Evolutionary conservation across 2,329 filamentous ascomycete genomes (phyloP).

Genomic region (Cladorrhinum sp.): DNA sequence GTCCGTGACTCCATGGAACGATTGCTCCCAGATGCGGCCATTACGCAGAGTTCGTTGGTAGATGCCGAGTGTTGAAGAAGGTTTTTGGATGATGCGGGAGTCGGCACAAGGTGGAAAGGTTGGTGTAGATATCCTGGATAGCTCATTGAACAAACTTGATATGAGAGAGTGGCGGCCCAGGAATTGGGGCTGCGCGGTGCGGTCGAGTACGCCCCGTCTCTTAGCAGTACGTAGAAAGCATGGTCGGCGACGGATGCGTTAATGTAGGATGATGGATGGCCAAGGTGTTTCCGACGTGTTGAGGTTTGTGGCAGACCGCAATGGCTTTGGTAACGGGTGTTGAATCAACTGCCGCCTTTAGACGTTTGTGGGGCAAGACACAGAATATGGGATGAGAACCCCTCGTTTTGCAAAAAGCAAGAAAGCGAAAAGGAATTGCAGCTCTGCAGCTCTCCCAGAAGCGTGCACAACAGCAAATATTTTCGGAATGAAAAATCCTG

Average conservation of each 20-base stretch:
- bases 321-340: constrained; percentile 11
- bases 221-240: constrained; percentile 12
- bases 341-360: constrained; percentile 2
- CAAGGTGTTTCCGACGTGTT: not conserved
- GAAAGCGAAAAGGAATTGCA: not conserved
- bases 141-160: not conserved
- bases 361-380: constrained; percentile 1
- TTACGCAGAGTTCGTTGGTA: constrained; percentile 7
- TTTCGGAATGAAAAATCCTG: not conserved
- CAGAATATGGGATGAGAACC: not conserved
- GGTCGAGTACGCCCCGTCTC: constrained; percentile 8
- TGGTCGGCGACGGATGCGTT: constrained; percentile 10
- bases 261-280: not conserved
- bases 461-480: not conserved
- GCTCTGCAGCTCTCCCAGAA: not conserved
- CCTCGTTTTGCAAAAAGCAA: not conserved
- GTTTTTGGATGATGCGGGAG: not conserved
- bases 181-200: constrained; percentile 11
- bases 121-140: not conserved
- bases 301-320: constrained; percentile 15
- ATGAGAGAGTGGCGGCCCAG: not conserved
- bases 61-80: constrained; percentile 21
- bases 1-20: constrained; percentile 70
- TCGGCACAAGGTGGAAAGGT: not conserved
- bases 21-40: constrained; percentile 33